A percentile compares a stretch with the other conserved stretches of the same genome.
phyloP scores from a whole-genome alignment of 768 basidiomycete species.

The Lyophyllum semitale region DNA sequence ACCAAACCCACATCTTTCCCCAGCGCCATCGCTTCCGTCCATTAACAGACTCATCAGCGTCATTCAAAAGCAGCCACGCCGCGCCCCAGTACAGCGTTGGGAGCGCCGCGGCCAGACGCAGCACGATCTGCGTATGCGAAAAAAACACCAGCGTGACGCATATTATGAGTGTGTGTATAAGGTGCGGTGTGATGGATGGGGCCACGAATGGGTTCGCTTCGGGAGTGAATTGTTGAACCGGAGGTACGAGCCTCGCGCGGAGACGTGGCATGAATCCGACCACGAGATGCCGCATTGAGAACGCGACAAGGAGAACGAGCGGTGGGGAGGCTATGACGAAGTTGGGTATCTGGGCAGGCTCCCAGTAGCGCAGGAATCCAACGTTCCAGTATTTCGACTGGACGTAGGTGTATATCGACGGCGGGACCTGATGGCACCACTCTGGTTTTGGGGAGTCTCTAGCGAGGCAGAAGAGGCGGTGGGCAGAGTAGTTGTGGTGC shows the following conservation, averaged over 20 bases:
- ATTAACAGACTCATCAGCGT: neutral
- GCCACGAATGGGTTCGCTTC: slow-evolving; percentile 34
- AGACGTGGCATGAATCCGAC: slow-evolving; percentile 11
- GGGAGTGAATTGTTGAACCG: neutral
- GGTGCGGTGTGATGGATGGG: slow-evolving; percentile 62
- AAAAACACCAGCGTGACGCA: slow-evolving; percentile 69
- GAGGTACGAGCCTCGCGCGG: neutral
- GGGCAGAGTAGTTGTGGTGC: slow-evolving; percentile 69
- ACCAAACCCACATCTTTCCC: slow-evolving; percentile 70
- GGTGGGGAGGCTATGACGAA: slow-evolving; percentile 79
- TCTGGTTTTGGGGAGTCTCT: slow-evolving; percentile 20
- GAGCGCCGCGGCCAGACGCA: slow-evolving; percentile 74
- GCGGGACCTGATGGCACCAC: slow-evolving; percentile 70
- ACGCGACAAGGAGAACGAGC: slow-evolving; percentile 51
- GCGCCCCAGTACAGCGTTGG: slow-evolving; percentile 88
- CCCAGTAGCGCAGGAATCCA: slow-evolving; percentile 90
- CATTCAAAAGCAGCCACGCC: slow-evolving; percentile 55
- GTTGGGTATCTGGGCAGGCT: slow-evolving; percentile 80
- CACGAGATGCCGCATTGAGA: slow-evolving; percentile 35
- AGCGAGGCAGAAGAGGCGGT: slow-evolving; percentile 61
- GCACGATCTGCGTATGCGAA: slow-evolving; percentile 85
- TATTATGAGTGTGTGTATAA: slow-evolving; percentile 69
- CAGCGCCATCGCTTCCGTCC: slow-evolving; percentile 14
- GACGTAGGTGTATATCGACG: slow-evolving; percentile 80
- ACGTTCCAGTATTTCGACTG: slow-evolving; percentile 87